Base-by-base conservation (phyloP, 805 yeast species). In the Saturnispora diversa region DNA sequence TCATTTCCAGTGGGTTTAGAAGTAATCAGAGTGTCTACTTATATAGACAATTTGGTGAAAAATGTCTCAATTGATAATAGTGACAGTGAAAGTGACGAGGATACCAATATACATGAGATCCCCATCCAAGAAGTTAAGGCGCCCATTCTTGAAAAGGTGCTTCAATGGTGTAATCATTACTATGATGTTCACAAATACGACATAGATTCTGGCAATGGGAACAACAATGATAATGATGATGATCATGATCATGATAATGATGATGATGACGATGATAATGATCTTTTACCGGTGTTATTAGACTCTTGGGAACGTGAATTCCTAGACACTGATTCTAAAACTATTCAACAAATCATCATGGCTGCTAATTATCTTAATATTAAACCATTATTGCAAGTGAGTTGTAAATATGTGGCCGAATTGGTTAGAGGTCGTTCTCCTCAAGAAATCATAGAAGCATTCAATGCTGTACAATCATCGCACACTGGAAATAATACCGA, bases 281-380 rank as follows among this genome's bases (percentile, higher is more conserved):
- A 72, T 21, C 79, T 75, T 43, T 78, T 75, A 26, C 73, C 76
- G 42, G 80, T 75, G 40, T 77, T 85, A 52, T 29, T 37, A 7
- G 45, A 42, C 8, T 19, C 42, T 10, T 87, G 97, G 97, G 96
- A 88, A 62, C 80, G 82, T 57, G 82, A 82, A 58, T 88, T 86
- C 59, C 69, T 88, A 51, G 80, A 82, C 56, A 94, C 87, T 24
- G 96, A 87, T 62, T 94, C 80, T 50, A 84, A 79, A 49, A 76
- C 79, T 79, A 64, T 80, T 44, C 77, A 78, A 50, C 82, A 76
- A 50, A 77, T 80, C 51, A 77, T 80, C 40, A 62, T 75, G 44
- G 86, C 87, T n/a, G 84, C 87, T n/a, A 80, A 80, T 57, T 80
- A 76, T 56, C 62, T 80, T 52, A 77, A 80, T 55, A 80, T 80